Evolutionary conservation across 108 stramenopile species (phyloP).

Genomic region (Pseudonitzschia delicatissima): DNA sequence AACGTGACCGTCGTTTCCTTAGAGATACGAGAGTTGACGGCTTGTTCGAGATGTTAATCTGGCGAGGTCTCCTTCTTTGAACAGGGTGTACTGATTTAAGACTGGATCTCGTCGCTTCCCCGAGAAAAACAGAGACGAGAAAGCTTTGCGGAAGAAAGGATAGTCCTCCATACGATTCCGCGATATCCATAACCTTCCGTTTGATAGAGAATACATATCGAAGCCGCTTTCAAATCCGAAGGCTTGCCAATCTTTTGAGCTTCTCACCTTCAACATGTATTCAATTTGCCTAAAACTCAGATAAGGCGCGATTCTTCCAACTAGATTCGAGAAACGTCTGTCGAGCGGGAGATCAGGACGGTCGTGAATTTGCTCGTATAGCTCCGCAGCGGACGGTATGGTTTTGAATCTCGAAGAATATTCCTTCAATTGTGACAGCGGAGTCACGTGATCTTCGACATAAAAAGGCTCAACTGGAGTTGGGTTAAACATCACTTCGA

Average conservation of each 20-base stretch:
- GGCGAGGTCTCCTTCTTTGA: neutral
- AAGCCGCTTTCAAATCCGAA: constrained; percentile 75
- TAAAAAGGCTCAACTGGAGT: constrained; percentile 53
- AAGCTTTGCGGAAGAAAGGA: constrained; percentile 88
- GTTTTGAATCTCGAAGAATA: constrained; percentile 46
- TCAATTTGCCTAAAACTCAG: constrained; percentile 78
- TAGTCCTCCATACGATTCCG: constrained; percentile 85
- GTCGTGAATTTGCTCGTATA: constrained; percentile 69
- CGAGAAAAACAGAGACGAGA: constrained; percentile 85
- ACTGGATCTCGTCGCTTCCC: constrained; percentile 82
- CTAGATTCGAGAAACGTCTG: constrained; percentile 59
- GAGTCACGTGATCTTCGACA: constrained; percentile 70
- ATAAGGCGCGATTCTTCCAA: constrained; percentile 72
- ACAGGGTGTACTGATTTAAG: constrained; percentile 40
- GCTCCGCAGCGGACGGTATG: constrained; percentile 70
- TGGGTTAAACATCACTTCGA: constrained; percentile 61
- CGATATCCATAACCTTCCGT: constrained; percentile 83
- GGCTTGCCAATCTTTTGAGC: constrained; percentile 76
- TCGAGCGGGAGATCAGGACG: constrained; percentile 77
- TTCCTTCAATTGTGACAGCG: constrained; percentile 52
- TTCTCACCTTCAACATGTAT: constrained; percentile 63
- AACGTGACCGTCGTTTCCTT: constrained; percentile 24
- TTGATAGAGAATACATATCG: constrained; percentile 87
- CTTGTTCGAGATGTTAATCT: constrained; percentile 30
- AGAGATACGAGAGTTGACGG: constrained; percentile 39